Percentiles rank a stretch among this genome's conserved stretches.
Conservation (phyloP, 805 yeast genomes). For the Pichia eremophila region DNA sequence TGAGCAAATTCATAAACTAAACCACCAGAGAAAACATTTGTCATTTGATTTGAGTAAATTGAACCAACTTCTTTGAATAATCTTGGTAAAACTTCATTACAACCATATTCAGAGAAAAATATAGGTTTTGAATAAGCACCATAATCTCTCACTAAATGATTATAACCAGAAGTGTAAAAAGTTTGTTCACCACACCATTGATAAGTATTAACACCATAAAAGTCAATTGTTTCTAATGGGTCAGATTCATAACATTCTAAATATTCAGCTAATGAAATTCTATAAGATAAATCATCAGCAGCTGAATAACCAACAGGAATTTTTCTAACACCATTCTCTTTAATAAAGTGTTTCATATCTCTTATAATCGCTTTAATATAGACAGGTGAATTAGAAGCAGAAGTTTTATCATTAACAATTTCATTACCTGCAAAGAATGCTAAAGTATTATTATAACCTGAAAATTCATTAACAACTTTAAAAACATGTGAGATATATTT, state of each 20-base stretch:
- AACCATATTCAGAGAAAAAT: conserved; percentile 87
- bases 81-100: conserved; percentile 76
- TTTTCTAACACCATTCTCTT: conserved; percentile 44
- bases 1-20: conserved; percentile 73
- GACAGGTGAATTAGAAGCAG: conserved; percentile 61
- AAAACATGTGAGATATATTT: conserved; percentile 68
- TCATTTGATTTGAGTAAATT: conserved; percentile 65
- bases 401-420: conserved; percentile 67
- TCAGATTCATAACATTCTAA: conserved; percentile 61
- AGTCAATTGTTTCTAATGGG: conserved; percentile 54
- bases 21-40: conserved; percentile 74
- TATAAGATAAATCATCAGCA: conserved; percentile 77
- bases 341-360: conserved; percentile 70
- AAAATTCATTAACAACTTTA: conserved; percentile 70
- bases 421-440: conserved; percentile 93
- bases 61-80: conserved; percentile 66
- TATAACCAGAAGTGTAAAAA: conserved; percentile 67
- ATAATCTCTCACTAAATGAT: conserved; percentile 62
- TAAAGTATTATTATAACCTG: conserved; percentile 78
- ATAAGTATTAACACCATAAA: conserved; percentile 73
- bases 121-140: conserved; percentile 62
- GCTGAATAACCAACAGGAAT: conserved; percentile 96
- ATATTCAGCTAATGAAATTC: conserved; percentile 70
- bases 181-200: conserved; percentile 89
- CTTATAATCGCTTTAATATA: conserved; percentile 71